Conservation (phyloP, 306 rosid genomes). For the Cucumis melo region DNA sequence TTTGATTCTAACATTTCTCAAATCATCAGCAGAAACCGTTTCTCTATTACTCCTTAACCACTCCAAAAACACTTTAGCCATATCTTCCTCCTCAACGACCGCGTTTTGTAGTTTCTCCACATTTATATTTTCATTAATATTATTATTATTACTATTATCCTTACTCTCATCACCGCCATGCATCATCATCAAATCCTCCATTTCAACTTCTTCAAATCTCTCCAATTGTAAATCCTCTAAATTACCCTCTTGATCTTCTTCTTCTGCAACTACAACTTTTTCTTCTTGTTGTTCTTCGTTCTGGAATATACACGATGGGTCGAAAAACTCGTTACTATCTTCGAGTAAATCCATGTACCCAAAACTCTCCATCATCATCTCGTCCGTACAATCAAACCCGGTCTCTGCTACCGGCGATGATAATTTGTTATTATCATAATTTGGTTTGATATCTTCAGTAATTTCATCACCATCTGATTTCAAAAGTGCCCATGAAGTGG, state of each 20-base stretch:
- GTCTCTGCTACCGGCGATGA: constrained; percentile 20
- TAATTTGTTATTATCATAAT: neutral
- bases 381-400: constrained; percentile 33
- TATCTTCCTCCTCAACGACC: constrained; percentile 23
- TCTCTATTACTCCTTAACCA: constrained; percentile 77
- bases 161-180: neutral
- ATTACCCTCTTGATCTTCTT: constrained; percentile 2
- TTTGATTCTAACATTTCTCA: constrained; percentile 75
- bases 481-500: constrained; percentile 63
- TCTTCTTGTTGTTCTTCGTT: constrained; percentile 19
- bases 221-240: constrained; percentile 17
- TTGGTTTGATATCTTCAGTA: constrained; percentile 2
- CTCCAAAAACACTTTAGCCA: constrained; percentile 79
- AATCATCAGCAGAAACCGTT: constrained; percentile 68
- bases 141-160: neutral
- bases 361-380: constrained; percentile 46
- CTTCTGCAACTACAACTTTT: too few relatives aligned
- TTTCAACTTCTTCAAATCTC: constrained; percentile 18
- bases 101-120: neutral
- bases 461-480: constrained; percentile 40
- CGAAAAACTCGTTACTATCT: constrained; percentile 45
- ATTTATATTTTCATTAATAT: neutral
- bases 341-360: constrained; percentile 74
- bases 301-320: constrained; percentile 45
- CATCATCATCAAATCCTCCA: constrained; percentile 10